Percentiles rank a stretch among this genome's conserved stretches.
Evolutionary conservation across 1,139 yeast genomes (phyloP).

Genomic region (Spencermartinsiella ligniputridi): DNA sequence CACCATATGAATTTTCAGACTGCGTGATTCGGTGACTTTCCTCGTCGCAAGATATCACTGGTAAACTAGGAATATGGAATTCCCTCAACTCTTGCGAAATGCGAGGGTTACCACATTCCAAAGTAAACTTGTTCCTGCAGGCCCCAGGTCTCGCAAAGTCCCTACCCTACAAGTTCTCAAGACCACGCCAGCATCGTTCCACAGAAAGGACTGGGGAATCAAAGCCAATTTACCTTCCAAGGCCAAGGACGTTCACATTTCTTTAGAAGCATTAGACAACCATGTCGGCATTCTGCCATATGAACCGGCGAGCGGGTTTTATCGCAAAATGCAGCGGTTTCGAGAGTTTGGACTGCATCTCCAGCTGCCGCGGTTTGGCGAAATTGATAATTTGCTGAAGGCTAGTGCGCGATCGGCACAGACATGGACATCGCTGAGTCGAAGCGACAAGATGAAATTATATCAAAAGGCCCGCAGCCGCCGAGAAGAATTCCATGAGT

Average conservation of each 20-base stretch:
- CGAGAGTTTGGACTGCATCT: slow-evolving; percentile 45
- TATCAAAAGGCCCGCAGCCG: slow-evolving; percentile 15
- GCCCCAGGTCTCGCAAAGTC: not conserved
- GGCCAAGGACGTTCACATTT: slow-evolving; percentile 26
- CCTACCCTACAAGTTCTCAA: slow-evolving; percentile 59
- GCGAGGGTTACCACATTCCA: slow-evolving; percentile 3
- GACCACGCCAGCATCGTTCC: slow-evolving; percentile 50
- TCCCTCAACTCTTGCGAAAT: not conserved
- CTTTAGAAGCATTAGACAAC: slow-evolving; percentile 45
- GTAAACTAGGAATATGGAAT: no score
- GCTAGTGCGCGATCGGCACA: slow-evolving; percentile 17
- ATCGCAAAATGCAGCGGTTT: slow-evolving; percentile 47
- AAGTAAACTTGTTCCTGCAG: not conserved
- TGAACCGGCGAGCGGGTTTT: slow-evolving; percentile 45
- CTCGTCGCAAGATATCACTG: no score
- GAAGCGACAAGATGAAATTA: slow-evolving; percentile 16
- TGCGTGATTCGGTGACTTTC: no score
- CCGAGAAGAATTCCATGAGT: slow-evolving; percentile 15
- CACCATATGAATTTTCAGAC: not conserved
- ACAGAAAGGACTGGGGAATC: slow-evolving; percentile 61
- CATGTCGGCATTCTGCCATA: slow-evolving; percentile 49
- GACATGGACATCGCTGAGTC: slow-evolving; percentile 18
- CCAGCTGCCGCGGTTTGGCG: slow-evolving; percentile 17
- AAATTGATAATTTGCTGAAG: slow-evolving; percentile 16
- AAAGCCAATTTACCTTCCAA: slow-evolving; percentile 54